Conservation (phyloP, 2,329 filamentous ascomycete genomes). For the Lachnellula suecica region DNA sequence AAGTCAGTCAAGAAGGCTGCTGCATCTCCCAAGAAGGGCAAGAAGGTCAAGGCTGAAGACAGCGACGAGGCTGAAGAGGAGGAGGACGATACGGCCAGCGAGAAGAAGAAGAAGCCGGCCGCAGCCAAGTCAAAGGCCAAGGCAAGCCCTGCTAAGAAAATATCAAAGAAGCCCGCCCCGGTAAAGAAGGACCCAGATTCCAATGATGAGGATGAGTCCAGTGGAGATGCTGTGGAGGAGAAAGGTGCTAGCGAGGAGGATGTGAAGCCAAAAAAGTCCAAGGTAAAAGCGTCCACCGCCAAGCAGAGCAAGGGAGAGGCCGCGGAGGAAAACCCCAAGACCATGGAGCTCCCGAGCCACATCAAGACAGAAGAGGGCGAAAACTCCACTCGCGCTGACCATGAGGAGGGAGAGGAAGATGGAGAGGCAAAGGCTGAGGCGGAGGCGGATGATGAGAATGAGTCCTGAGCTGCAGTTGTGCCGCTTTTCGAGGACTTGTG, state of each 20-base stretch:
- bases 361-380: not conserved
- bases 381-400: no score
- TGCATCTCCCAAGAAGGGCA: not conserved
- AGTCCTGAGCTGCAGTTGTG: no score
- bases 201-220: not conserved
- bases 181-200: not conserved
- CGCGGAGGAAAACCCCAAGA: not conserved
- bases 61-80: not conserved
- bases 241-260: no score
- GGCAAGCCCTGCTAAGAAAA: no score
- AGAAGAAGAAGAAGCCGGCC: not conserved
- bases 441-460: not conserved
- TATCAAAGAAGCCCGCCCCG: no score
- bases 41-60: not conserved
- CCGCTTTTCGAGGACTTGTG: no score
- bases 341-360: not conserved
- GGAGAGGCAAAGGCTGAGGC: not conserved
- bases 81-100: not conserved
- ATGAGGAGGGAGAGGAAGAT: not conserved
- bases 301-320: no score
- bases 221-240: not conserved
- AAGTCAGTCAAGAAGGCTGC: not conserved
- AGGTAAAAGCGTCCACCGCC: no score
- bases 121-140: not conserved
- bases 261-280: no score